phyloP scores from a whole-genome alignment of 2,329 filamentous ascomycete genomes.

The Tolypocladium capitatum region DNA sequence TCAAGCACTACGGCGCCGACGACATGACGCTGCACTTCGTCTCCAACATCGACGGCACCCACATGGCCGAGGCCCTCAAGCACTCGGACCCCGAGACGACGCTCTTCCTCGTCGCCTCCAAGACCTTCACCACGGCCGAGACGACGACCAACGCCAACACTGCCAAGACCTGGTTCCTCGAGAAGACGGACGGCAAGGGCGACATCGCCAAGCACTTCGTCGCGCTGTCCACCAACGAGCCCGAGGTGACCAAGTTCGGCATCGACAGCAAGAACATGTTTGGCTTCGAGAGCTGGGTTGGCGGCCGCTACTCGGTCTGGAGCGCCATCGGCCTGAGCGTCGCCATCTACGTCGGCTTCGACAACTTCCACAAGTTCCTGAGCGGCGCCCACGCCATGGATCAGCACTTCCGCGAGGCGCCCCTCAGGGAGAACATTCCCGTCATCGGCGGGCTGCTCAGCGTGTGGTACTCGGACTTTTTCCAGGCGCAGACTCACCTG shows the following conservation, averaged over 20 bases:
- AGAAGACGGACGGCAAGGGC: slow-evolving; percentile 60
- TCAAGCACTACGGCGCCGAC: slow-evolving; percentile 84
- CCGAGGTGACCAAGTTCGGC: slow-evolving; percentile 94
- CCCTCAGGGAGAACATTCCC: slow-evolving; percentile 90
- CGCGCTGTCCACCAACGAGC: slow-evolving; percentile 88
- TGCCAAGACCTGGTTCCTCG: slow-evolving; percentile 92
- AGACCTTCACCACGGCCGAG: slow-evolving; percentile 98
- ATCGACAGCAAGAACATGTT: slow-evolving; percentile 99
- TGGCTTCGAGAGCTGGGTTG: slow-evolving; percentile 96
- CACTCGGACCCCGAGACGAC: slow-evolving; percentile 90
- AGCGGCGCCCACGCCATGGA: slow-evolving; percentile 95
- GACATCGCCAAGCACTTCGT: slow-evolving; percentile 99
- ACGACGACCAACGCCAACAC: slow-evolving; percentile 95
- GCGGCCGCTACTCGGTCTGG: slow-evolving; percentile 97
- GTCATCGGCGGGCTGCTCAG: slow-evolving; percentile 83
- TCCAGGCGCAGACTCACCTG: slow-evolving; percentile 92
- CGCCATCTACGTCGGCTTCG: slow-evolving; percentile 85
- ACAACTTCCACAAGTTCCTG: slow-evolving; percentile 96
- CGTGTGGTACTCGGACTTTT: slow-evolving; percentile 99
- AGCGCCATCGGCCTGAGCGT: slow-evolving; percentile 95
- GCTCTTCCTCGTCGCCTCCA: slow-evolving; percentile 96
- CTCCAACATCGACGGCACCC: slow-evolving; percentile 98
- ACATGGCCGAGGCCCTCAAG: slow-evolving; percentile 86
- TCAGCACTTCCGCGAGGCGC: slow-evolving; percentile 88
- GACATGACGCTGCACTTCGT: slow-evolving; percentile 92